Conservation (phyloP, 2,329 filamentous ascomycete genomes). For the Fusarium anguioides region DNA sequence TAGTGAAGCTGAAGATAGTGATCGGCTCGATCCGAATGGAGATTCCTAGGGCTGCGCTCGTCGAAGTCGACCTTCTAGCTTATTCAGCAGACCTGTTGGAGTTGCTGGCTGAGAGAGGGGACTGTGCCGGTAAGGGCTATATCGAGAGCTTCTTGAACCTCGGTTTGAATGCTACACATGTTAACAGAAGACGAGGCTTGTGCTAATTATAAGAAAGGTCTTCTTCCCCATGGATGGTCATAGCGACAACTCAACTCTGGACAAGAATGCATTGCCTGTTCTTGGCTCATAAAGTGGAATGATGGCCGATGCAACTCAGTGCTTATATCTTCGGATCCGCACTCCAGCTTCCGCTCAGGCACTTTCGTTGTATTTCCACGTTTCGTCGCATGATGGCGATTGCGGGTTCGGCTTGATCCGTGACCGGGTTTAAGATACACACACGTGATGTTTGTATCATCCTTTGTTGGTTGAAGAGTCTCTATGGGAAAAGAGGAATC, state of each 20-base stretch:
- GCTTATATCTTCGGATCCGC: slow-evolving; percentile 22
- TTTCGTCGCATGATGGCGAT: background rate
- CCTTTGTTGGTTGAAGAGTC: background rate
- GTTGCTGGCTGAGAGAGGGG: slow-evolving; percentile 43
- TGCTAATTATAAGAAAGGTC: background rate
- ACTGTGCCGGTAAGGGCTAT: slow-evolving; percentile 26
- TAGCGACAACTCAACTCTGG: slow-evolving; percentile 20
- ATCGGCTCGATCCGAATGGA: slow-evolving; percentile 30
- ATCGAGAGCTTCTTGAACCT: slow-evolving; percentile 17
- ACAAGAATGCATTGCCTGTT: slow-evolving; percentile 30
- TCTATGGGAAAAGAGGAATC: slow-evolving; percentile 2
- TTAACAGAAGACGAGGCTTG: background rate
- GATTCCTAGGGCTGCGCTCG: slow-evolving; percentile 43
- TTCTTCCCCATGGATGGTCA: slow-evolving; percentile 1
- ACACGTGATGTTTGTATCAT: background rate
- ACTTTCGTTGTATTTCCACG: slow-evolving; percentile 5
- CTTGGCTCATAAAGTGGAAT: slow-evolving; percentile 8
- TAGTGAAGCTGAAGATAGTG: slow-evolving; percentile 28
- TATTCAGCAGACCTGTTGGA: slow-evolving; percentile 40
- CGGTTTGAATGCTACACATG: slow-evolving; percentile 20
- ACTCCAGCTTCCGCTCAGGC: background rate
- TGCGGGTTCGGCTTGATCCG: background rate
- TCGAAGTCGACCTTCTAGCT: slow-evolving; percentile 41
- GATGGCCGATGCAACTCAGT: background rate
- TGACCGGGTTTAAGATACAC: background rate